Evolutionary conservation across 2,329 filamentous ascomycete species (phyloP), one percentile per base, ranked within the genome.

Genomic region (Dactylellina leptospora): DNA sequence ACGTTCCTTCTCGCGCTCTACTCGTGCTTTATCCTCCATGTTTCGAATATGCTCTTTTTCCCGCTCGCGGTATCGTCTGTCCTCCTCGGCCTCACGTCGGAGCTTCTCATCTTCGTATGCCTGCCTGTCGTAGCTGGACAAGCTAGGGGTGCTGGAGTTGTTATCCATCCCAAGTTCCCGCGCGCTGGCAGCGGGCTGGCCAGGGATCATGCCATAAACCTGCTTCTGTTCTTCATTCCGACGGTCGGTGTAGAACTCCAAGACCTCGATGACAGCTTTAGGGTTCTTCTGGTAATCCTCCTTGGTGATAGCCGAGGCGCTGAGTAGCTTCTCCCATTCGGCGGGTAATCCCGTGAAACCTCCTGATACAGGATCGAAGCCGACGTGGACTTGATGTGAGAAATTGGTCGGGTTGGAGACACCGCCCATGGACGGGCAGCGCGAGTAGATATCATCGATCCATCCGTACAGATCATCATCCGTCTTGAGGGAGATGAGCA

Each of bases 381-480:
- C 95, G 75, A 99, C 95, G 79, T 99, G 95, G 22, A 99, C 93
- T 48, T 93, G 90, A 79, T 99, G 95, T 22, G 90, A 92, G 82
- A 99, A 99, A 82, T 97, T 97, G 75, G 95, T 97, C 4, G 95
- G 95, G 80, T 97, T 97, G 82, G 93, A 97, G 63, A 99, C 95
- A 76, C 95, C 95, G 73, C 95, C 93, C 92, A 97, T 96, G 74
- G 92, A 93, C 16, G 95, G 95, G 80, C 93, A 97, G 75, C 93
- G 90, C 76, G 93, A 92, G 79, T 97, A 97, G 75, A 99, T 96
- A 79, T 93, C 91, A 80, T 99, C 95, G 78, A 97, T 96, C 95
- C 95, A 99, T 77, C 96, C 92, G 80, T 99, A 99, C 59, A 99
- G 87, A 76, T 99, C 95, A 78, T 96, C 93, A 78, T 99, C 95